phyloP scores from a whole-genome alignment of 805 yeast species.

The Ogataea populi-albae region DNA sequence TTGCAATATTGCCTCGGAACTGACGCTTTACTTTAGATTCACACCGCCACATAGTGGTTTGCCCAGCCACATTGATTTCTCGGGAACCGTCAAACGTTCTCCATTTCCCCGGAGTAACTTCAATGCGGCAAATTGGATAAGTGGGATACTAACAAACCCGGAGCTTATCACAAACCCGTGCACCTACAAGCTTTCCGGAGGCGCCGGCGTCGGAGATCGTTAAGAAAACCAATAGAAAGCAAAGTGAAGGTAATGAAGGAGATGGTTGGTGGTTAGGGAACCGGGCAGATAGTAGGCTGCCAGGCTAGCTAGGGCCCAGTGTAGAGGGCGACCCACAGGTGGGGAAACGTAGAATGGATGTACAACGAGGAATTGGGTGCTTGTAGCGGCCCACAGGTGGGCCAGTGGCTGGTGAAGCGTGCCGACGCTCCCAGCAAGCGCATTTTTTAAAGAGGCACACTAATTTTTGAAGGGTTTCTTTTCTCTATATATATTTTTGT shows the following conservation, averaged over 20 bases:
- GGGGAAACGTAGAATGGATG: neutral
- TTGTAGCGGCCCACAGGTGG: neutral
- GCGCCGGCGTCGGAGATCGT: constrained; percentile 8
- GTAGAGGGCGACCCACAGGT: neutral
- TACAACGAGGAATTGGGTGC: neutral
- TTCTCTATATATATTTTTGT: neutral
- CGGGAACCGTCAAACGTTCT: no score
- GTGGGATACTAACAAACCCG: no score
- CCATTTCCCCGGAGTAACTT: no score
- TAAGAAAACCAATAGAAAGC: constrained; percentile 6
- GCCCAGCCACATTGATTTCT: no score
- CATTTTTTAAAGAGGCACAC: neutral
- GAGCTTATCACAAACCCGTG: no score
- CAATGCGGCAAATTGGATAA: no score
- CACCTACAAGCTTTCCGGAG: no score
- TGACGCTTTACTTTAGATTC: no score
- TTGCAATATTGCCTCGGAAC: no score
- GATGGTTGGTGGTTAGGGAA: neutral
- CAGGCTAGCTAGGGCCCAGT: neutral
- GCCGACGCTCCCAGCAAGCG: neutral
- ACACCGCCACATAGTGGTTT: no score
- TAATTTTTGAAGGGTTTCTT: neutral
- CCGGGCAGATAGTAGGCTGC: neutral
- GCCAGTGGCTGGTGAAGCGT: neutral
- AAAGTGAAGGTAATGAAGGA: constrained; percentile 6